Conservation (phyloP, 2,329 filamentous ascomycete genomes). For the Xylaria hypoxylon region DNA sequence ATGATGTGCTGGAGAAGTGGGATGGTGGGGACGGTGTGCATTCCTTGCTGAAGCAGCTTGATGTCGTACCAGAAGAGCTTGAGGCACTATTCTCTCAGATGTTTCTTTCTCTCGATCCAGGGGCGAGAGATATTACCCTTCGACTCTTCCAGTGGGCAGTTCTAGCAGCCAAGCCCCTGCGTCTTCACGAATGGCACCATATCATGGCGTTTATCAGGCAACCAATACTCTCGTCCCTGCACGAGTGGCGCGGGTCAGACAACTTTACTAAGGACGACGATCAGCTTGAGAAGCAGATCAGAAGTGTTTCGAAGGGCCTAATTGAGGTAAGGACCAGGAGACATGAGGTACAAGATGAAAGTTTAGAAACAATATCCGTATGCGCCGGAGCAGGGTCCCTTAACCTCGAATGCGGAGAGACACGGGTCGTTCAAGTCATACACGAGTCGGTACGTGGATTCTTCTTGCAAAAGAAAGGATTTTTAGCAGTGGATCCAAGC, state of each 20-base stretch:
- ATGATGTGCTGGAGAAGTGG: neutral
- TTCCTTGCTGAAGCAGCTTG: slow-evolving; percentile 2
- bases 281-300: slow-evolving; percentile 13
- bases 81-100: neutral
- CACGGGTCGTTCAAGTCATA: slow-evolving; percentile 4
- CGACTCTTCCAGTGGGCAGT: slow-evolving; percentile 15
- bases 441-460: slow-evolving; percentile 14
- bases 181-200: slow-evolving; percentile 20
- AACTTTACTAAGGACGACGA: neutral
- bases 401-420: neutral
- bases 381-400: slow-evolving; percentile 17
- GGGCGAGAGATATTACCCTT: neutral
- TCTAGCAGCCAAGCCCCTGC: slow-evolving; percentile 1
- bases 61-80: neutral
- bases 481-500: neutral
- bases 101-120: neutral
- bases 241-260: neutral
- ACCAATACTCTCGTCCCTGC: neutral
- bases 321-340: neutral
- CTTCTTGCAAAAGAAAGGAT: neutral
- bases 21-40: neutral
- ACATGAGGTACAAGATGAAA: neutral
- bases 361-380: slow-evolving; percentile 2
- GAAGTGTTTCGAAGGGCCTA: slow-evolving; percentile 7
- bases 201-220: slow-evolving; percentile 5